Evolutionary conservation across 257 asterid genomes (phyloP), one percentile per base, ranked within the genome.

Genomic region (Forsythia viridissima): DNA sequence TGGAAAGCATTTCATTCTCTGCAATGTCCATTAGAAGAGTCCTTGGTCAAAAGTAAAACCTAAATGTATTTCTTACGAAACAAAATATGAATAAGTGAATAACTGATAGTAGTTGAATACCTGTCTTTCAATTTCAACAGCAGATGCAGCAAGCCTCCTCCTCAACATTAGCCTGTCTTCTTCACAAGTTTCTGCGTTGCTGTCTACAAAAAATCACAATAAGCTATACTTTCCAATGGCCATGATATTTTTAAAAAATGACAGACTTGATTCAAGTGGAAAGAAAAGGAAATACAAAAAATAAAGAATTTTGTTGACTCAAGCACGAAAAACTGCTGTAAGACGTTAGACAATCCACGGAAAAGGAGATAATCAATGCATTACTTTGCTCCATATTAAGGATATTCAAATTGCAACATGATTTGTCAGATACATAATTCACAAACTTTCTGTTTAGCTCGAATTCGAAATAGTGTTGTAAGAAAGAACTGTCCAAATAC

Each of bases 1-100:
- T 5, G 94, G 95, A 77, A 95, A 91, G 80, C 97, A 95, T 87
- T 86, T 92, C 97, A 92, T 88, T 89, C 98, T 92, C 97, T 93
- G 94, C 89, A 86, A 81, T 78, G 69, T 80, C 71, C 76, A 84
- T 63, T 55, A 46, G 30, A 72, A 71, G 67, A 69, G 37, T 63
- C 38, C 30, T 63, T 75, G 75, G 72, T 70, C 15, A 76, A 55
- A 57, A 61, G 67, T 61, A 72, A 61, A 67, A 8, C 72, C 59
- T 57, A 66, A 30, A 65, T 71, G 48, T 74, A 63, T 70, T 76
- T 57, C 7, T 39, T 69, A 71, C 10, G 74, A 79, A 36, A 71
- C 5, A n/a, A 52, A 83, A 12, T 39, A 40, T 11, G 55, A 78
- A 80, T 65, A 72, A 44, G 42, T 8, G 69, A 69, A 80, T 65